Evolutionary conservation across 441 rosid species (phyloP).

Genomic region (Pelargonium citronellum): DNA sequence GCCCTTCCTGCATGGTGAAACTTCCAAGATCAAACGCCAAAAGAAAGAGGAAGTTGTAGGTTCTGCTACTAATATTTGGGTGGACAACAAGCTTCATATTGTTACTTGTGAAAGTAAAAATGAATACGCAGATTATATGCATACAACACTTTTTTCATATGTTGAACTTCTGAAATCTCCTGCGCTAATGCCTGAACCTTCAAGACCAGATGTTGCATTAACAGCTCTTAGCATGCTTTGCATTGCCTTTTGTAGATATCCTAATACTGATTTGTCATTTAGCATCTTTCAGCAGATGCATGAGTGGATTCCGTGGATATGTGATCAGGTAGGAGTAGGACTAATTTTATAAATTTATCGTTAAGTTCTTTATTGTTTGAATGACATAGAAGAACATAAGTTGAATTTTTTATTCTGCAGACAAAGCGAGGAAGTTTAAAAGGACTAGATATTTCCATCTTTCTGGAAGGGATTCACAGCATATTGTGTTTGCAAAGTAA

Average conservation of each 20-base stretch:
- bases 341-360: constrained; percentile 21
- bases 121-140: constrained; percentile 51
- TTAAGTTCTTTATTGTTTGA: constrained; percentile 11
- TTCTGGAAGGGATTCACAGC: constrained; percentile 74
- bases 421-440: constrained; percentile 42
- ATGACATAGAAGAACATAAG: neutral
- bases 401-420: constrained; percentile 27
- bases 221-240: constrained; percentile 85
- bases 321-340: constrained; percentile 50
- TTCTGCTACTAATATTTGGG: constrained; percentile 28
- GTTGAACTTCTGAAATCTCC: constrained; percentile 57
- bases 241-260: constrained; percentile 59
- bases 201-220: constrained; percentile 52
- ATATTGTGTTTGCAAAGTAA: constrained; percentile 65
- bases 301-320: constrained; percentile 86
- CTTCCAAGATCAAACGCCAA: constrained; percentile 50
- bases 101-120: constrained; percentile 42
- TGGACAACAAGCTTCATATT: constrained; percentile 32
- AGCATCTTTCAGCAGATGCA: constrained; percentile 56
- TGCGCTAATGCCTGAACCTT: constrained; percentile 34
- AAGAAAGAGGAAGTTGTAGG: constrained; percentile 46
- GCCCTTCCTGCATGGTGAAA: constrained; percentile 37
- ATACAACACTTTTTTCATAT: constrained; percentile 45
- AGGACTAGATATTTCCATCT: constrained; percentile 47
- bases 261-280: constrained; percentile 46